Percentiles rank a stretch among this genome's conserved stretches.
phyloP scores from a whole-genome alignment of 805 yeast species.

The Candida fluviatilis region DNA sequence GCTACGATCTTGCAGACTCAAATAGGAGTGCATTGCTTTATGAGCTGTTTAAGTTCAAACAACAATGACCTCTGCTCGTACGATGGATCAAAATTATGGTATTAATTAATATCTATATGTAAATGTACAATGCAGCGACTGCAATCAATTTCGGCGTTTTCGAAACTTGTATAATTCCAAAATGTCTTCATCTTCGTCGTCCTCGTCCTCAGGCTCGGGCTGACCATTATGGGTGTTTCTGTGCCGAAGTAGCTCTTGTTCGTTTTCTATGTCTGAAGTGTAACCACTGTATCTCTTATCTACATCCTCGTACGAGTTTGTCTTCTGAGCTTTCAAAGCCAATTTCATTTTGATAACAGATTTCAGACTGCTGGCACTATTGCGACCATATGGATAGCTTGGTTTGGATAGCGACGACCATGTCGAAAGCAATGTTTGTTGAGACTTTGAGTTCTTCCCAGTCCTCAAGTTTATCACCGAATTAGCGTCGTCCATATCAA shows the following conservation, averaged over 20 bases:
- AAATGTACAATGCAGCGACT: neutral
- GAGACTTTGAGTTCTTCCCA: neutral
- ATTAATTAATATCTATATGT: neutral
- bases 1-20: too few relatives aligned
- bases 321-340: neutral
- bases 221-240: neutral
- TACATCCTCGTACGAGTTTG: neutral
- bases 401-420: neutral
- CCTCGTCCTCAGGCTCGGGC: constrained; percentile 1
- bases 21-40: too few relatives aligned
- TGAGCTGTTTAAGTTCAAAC: too few relatives aligned
- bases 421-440: constrained; percentile 1
- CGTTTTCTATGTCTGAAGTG: constrained; percentile 9
- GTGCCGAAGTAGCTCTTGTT: neutral
- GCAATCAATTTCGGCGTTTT: neutral
- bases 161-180: constrained; percentile 6
- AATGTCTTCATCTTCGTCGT: constrained; percentile 8
- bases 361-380: neutral
- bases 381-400: neutral
- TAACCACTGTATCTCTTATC: constrained; percentile 12
- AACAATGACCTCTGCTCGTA: too few relatives aligned
- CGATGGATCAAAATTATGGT: too few relatives aligned
- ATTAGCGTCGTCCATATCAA: neutral
- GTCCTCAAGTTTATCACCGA: neutral
- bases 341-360: neutral